These are phyloP conservation scores for Pterocarpus macrocarpus DNA, from an alignment of 306 rosid genomes.

Conservation along the genomic window DNA sequence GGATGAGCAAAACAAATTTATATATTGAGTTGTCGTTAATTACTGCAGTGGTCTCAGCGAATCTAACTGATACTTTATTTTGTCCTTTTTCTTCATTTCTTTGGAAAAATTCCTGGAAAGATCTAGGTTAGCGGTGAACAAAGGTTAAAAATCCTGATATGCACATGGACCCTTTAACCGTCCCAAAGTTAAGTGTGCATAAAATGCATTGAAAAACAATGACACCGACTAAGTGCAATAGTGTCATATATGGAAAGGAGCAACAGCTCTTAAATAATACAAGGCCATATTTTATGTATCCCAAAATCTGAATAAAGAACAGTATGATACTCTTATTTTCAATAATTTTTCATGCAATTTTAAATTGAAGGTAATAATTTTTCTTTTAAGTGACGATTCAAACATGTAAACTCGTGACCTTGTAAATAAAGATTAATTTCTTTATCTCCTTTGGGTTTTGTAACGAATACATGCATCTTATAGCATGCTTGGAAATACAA, in stretches of 20 bases:
- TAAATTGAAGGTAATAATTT: too few relatives aligned
- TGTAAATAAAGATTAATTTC: too few relatives aligned
- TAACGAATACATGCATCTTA: too few relatives aligned
- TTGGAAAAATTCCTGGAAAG: background rate
- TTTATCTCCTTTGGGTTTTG: too few relatives aligned
- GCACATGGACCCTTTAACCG: background rate
- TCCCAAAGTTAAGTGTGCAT: background rate
- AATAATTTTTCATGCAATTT: too few relatives aligned
- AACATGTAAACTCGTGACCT: too few relatives aligned
- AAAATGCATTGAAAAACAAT: background rate
- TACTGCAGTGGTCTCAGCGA: background rate
- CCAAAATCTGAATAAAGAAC: background rate
- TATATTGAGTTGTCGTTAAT: background rate
- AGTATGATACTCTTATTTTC: too few relatives aligned
- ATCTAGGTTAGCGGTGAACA: background rate
- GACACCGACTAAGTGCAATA: background rate
- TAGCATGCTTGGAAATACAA: too few relatives aligned
- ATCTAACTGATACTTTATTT: background rate
- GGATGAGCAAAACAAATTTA: background rate
- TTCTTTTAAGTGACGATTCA: too few relatives aligned
- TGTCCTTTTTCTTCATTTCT: background rate
- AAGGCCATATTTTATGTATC: background rate
- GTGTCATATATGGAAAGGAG: background rate
- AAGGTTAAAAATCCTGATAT: background rate
- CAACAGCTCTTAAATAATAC: background rate